These are phyloP conservation scores for Rhamnella rubrinervis DNA, from an alignment of 331 rosid species.

Conservation along the genomic window DNA sequence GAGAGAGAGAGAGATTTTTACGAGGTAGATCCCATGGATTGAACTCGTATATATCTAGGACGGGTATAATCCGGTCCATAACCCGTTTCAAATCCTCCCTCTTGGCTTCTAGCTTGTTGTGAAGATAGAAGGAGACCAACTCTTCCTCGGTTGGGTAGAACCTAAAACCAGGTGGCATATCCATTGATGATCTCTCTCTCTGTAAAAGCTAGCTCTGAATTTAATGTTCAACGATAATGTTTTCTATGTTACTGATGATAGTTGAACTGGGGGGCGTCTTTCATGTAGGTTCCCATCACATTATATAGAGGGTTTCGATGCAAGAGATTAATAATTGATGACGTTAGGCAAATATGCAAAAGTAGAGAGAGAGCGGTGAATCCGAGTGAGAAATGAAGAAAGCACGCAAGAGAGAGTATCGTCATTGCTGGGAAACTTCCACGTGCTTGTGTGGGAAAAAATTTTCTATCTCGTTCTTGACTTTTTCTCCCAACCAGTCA, in stretches of 20 bases:
- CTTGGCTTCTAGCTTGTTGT: constrained; percentile 56
- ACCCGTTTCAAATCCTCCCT: constrained; percentile 34
- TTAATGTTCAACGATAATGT: neutral
- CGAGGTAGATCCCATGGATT: constrained; percentile 82
- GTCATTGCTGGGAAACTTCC: constrained; percentile 36
- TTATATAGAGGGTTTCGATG: neutral
- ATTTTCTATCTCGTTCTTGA: too few relatives aligned
- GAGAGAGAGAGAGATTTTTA: constrained; percentile 15
- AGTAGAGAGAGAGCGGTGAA: neutral
- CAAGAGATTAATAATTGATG: too few relatives aligned
- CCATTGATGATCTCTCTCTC: constrained; percentile 23
- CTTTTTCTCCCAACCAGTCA: too few relatives aligned
- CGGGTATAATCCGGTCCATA: constrained; percentile 56
- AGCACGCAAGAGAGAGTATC: neutral
- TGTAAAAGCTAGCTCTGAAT: neutral
- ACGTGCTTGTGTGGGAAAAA: constrained; percentile 28
- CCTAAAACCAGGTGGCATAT: constrained; percentile 71
- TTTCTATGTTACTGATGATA: too few relatives aligned
- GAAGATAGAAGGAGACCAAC: constrained; percentile 58
- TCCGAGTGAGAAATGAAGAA: neutral
- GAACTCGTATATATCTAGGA: constrained; percentile 56
- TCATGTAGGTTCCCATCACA: too few relatives aligned
- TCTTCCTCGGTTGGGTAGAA: constrained; percentile 94
- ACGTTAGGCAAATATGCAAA: constrained; percentile 28
- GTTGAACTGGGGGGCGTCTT: too few relatives aligned